Conservation (phyloP, 1,284 basidiomycete genomes). For the Abortiporus biennis region DNA sequence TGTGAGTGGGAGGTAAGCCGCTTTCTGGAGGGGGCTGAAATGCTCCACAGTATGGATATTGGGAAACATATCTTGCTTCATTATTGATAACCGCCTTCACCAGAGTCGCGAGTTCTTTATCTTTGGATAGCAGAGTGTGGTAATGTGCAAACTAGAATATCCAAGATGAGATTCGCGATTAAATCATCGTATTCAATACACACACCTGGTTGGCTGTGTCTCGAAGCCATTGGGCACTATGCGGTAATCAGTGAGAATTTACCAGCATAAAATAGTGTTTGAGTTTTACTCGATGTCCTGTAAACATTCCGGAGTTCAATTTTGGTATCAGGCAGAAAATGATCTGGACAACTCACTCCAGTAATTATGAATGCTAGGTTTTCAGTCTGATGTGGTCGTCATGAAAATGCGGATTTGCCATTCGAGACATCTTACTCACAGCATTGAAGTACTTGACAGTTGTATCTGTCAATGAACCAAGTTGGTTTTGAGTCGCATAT, state of each 20-base stretch:
- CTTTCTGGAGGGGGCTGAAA: slow-evolving; percentile 76
- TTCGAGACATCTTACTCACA: slow-evolving; percentile 28
- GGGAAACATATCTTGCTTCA: slow-evolving; percentile 66
- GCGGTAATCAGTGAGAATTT: neutral
- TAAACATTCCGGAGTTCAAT: too few relatives aligned
- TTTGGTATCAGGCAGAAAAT: too few relatives aligned
- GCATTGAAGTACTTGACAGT: slow-evolving; percentile 67
- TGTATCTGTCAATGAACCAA: slow-evolving; percentile 41
- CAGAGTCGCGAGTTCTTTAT: slow-evolving; percentile 52
- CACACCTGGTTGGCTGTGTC: slow-evolving; percentile 71
- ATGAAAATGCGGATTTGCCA: slow-evolving; percentile 4
- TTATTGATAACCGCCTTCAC: slow-evolving; percentile 75
- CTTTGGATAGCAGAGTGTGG: slow-evolving; percentile 46
- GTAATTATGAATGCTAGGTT: slow-evolving; percentile 75
- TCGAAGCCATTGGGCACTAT: slow-evolving; percentile 64
- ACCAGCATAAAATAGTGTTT: too few relatives aligned
- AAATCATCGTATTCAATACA: neutral
- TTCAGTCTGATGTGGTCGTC: slow-evolving; percentile 23
- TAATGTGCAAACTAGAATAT: slow-evolving; percentile 63
- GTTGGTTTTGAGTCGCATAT: slow-evolving; percentile 1
- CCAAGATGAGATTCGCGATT: too few relatives aligned
- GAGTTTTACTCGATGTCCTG: slow-evolving; percentile 3
- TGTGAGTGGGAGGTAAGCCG: slow-evolving; percentile 52
- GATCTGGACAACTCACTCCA: slow-evolving; percentile 41
- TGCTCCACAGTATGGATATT: slow-evolving; percentile 71